Evolutionary conservation across 495 filamentous ascomycete genomes (phyloP).

Genomic region (Neurospora africana): DNA sequence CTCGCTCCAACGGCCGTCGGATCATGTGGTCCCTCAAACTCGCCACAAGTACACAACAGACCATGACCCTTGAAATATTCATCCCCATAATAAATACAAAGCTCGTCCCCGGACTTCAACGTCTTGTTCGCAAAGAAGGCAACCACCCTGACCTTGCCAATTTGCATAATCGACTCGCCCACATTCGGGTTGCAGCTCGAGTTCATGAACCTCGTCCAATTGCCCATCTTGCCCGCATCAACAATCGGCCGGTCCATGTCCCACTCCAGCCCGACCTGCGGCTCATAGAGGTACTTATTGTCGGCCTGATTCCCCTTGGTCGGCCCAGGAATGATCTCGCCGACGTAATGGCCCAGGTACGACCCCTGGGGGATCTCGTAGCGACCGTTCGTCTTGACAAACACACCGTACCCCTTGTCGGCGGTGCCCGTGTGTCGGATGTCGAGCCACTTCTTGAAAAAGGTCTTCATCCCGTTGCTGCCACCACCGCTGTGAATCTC

Average conservation of each 20-base stretch:
- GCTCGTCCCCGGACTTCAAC: constrained; percentile 4
- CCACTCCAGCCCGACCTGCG: neutral
- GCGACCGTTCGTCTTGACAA: neutral
- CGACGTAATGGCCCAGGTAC: constrained; percentile 3
- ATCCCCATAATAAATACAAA: constrained; percentile 14
- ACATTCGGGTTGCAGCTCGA: constrained; percentile 14
- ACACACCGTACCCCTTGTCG: constrained; percentile 1
- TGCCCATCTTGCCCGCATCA: constrained; percentile 7
- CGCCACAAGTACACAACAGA: neutral
- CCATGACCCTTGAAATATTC: constrained; percentile 9
- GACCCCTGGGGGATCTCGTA: neutral
- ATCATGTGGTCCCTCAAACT: neutral
- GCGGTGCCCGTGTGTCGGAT: neutral
- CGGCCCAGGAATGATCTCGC: constrained; percentile 1
- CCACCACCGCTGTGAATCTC: neutral
- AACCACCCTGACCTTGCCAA: constrained; percentile 8
- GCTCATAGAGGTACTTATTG: neutral
- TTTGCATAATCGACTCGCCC: neutral
- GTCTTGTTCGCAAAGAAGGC: neutral
- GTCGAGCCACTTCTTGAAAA: neutral
- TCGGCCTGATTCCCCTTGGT: neutral
- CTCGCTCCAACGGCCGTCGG: neutral
- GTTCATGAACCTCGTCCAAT: constrained; percentile 22
- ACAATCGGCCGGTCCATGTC: neutral
- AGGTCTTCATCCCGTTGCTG: neutral